Conservation (phyloP, 305 asterid species). For the Salvia sclarea region DNA sequence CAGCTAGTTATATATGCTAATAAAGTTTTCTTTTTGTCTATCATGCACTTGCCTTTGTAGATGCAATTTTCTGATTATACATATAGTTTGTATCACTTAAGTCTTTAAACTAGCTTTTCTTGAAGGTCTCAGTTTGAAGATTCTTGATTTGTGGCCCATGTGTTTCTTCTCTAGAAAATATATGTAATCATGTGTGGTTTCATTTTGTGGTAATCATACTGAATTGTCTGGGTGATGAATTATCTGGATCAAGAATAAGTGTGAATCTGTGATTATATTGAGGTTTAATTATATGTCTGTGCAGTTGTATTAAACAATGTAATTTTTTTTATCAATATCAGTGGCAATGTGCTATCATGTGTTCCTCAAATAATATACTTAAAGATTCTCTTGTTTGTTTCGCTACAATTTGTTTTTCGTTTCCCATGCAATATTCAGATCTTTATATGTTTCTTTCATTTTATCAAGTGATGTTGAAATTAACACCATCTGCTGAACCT, state of each 20-base stretch:
- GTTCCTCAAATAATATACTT: neutral
- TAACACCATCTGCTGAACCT: neutral
- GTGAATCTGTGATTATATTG: neutral
- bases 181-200: neutral
- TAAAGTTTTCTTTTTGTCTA: neutral
- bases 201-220: neutral
- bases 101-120: neutral
- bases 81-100: neutral
- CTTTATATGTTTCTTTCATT: neutral
- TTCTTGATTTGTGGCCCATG: neutral
- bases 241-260: neutral
- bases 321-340: neutral
- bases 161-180: neutral
- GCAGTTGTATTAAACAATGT: neutral
- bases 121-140: neutral
- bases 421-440: neutral
- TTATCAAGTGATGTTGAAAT: neutral
- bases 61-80: neutral
- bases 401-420: neutral
- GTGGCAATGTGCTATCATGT: neutral
- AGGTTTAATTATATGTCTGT: neutral
- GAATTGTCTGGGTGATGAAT: neutral
- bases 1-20: neutral
- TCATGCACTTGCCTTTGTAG: slow-evolving; percentile 11
- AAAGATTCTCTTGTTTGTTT: slow-evolving; percentile 19